Evolutionary conservation across 257 asterid genomes (phyloP).

Genomic region (Orobanche coerulescens): DNA sequence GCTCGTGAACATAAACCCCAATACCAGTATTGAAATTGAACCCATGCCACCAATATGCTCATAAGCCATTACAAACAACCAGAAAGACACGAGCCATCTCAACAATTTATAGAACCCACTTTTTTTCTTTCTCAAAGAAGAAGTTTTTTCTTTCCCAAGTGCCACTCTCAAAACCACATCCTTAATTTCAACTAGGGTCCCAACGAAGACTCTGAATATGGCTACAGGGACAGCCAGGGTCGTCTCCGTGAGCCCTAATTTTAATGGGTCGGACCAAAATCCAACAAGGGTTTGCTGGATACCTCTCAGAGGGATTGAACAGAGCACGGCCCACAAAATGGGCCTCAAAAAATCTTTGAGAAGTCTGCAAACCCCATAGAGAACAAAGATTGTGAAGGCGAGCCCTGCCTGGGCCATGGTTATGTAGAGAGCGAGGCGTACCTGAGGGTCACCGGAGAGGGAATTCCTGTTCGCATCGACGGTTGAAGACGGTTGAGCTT

Average conservation of each 20-base stretch:
- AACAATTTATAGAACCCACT: conserved; percentile 64
- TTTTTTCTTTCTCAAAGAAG: conserved; percentile 36
- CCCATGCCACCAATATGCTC: conserved; percentile 66
- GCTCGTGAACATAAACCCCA: conserved; percentile 63
- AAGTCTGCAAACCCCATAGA: conserved; percentile 70
- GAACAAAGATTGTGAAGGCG: conserved; percentile 50
- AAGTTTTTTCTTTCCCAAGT: conserved; percentile 39
- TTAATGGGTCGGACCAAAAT: conserved; percentile 84
- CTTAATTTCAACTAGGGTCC: conserved; percentile 71
- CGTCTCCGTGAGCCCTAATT: conserved; percentile 86
- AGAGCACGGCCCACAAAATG: conserved; percentile 86
- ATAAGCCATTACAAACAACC: conserved; percentile 74
- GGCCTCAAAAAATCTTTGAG: conserved; percentile 80
- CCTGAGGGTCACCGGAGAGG: conserved; percentile 73
- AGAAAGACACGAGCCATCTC: conserved; percentile 82
- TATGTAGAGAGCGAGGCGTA: conserved; percentile 85
- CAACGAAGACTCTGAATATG: conserved; percentile 60
- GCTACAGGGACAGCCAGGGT: conserved; percentile 76
- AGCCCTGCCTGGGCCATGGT: conserved; percentile 97
- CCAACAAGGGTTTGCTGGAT: conserved; percentile 75
- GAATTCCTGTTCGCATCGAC: conserved; percentile 22
- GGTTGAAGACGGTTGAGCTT: conserved; percentile 22
- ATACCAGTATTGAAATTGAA: conserved; percentile 46
- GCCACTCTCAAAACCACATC: conserved; percentile 36
- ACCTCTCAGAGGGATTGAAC: conserved; percentile 88